phyloP scores from a whole-genome alignment of 768 basidiomycete genomes.

The Naganishia randhawae region DNA sequence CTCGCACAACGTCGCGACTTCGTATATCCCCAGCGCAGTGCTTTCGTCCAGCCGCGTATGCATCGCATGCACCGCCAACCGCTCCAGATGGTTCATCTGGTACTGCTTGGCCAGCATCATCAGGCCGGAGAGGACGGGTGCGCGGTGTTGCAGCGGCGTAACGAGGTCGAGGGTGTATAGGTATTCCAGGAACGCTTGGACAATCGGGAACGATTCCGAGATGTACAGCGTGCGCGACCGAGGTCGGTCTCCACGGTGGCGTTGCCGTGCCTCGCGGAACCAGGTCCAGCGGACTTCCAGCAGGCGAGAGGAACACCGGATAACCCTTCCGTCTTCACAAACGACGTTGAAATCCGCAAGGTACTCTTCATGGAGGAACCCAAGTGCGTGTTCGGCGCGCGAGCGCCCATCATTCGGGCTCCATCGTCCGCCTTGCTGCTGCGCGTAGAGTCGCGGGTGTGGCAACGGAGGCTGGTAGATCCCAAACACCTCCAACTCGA shows the following conservation, averaged over 20 bases:
- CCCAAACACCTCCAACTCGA: slow-evolving; percentile 90
- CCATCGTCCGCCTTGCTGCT: no score
- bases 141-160: slow-evolving; percentile 86
- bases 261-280: slow-evolving; percentile 62
- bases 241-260: slow-evolving; percentile 53
- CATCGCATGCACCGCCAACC: slow-evolving; percentile 87
- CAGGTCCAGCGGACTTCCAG: slow-evolving; percentile 91
- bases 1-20: slow-evolving; percentile 86
- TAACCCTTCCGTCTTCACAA: slow-evolving; percentile 80
- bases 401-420: background rate
- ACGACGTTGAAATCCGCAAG: slow-evolving; percentile 88
- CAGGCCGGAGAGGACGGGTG: slow-evolving; percentile 81
- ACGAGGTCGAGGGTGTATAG: slow-evolving; percentile 81
- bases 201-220: slow-evolving; percentile 84
- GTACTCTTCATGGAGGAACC: slow-evolving; percentile 72
- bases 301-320: slow-evolving; percentile 76
- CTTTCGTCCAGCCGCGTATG: slow-evolving; percentile 78
- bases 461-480: slow-evolving; percentile 79
- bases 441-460: slow-evolving; percentile 34
- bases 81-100: slow-evolving; percentile 67
- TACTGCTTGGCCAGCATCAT: slow-evolving; percentile 81
- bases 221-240: slow-evolving; percentile 77
- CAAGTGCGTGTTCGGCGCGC: slow-evolving; percentile 65
- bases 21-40: slow-evolving; percentile 86
- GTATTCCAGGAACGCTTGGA: slow-evolving; percentile 85